These are phyloP conservation scores for Chrysanthemum lavandulifolium DNA, from an alignment of 129 eudicot species.

Conservation along the genomic window DNA sequence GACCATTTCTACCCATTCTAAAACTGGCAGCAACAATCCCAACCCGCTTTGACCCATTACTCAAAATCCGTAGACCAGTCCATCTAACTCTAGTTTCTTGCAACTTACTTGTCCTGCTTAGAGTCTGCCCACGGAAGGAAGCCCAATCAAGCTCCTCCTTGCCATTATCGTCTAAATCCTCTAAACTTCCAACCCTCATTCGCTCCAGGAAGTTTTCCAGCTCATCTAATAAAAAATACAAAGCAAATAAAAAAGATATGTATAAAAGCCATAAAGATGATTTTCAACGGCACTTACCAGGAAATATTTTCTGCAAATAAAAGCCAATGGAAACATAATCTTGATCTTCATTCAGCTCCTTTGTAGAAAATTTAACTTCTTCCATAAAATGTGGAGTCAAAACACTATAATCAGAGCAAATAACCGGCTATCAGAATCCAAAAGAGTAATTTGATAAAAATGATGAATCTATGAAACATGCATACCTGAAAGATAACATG, in stretches of 20 bases:
- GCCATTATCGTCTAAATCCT: slow-evolving; percentile 33
- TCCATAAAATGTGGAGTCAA: slow-evolving; percentile 91
- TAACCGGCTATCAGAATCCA: not conserved
- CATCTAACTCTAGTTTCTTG: slow-evolving; percentile 4
- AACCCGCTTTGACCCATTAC: not conserved
- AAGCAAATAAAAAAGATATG: not conserved
- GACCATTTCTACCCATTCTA: not conserved
- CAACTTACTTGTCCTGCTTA: slow-evolving; percentile 79
- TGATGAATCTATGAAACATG: not conserved
- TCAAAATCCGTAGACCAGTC: not conserved
- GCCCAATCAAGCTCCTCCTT: slow-evolving; percentile 86
- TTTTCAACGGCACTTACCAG: slow-evolving; percentile 46
- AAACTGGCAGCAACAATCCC: too few relatives aligned
- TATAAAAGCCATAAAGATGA: not conserved
- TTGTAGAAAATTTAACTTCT: slow-evolving; percentile 77
- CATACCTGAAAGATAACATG: slow-evolving; percentile 93
- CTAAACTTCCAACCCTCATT: slow-evolving; percentile 43
- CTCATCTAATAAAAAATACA: slow-evolving; percentile 53
- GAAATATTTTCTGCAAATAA: slow-evolving; percentile 89
- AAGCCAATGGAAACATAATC: slow-evolving; percentile 71
- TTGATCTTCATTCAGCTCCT: slow-evolving; percentile 76
- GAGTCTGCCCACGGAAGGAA: slow-evolving; percentile 90
- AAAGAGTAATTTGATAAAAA: not conserved
- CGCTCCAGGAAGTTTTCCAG: slow-evolving; percentile 85
- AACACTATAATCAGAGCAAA: slow-evolving; percentile 48